Evolutionary conservation across 1,284 basidiomycete species (phyloP).

Genomic region (Ustilago sp.): DNA sequence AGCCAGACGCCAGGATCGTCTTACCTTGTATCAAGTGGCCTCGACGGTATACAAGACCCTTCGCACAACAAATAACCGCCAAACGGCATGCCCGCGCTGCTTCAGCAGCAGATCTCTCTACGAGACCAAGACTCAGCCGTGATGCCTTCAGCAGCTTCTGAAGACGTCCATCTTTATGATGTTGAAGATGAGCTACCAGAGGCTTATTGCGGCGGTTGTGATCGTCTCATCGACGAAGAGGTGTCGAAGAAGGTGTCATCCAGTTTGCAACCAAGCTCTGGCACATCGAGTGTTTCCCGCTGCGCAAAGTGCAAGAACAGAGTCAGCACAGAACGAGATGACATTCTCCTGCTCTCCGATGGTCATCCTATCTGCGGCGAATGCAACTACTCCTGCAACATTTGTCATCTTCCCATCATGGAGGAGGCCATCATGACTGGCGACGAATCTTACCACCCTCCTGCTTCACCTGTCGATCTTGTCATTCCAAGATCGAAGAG

Average conservation of each 20-base stretch:
- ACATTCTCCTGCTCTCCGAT: constrained; percentile 92
- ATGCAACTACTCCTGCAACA: constrained; percentile 83
- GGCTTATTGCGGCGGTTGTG: constrained; percentile 62
- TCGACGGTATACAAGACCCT: not conserved
- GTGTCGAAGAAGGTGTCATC: constrained; percentile 61
- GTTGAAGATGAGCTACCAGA: constrained; percentile 53
- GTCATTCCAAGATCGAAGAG: constrained; percentile 93
- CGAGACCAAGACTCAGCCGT: constrained; percentile 6
- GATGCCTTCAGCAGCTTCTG: constrained; percentile 10
- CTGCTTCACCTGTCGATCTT: constrained; percentile 97
- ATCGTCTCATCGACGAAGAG: constrained; percentile 57
- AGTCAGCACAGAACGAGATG: constrained; percentile 82
- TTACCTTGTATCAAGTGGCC: not conserved
- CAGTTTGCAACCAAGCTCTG: constrained; percentile 64
- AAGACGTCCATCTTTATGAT: constrained; percentile 19
- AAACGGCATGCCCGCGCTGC: constrained; percentile 33
- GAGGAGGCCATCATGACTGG: constrained; percentile 70
- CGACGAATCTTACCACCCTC: constrained; percentile 97
- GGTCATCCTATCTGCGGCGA: constrained; percentile 96
- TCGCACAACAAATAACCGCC: not conserved
- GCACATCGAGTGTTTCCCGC: constrained; percentile 62
- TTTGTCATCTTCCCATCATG: constrained; percentile 47
- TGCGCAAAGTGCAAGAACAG: constrained; percentile 71
- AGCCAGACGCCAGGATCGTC: not conserved
- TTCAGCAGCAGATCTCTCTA: constrained; percentile 19